These are phyloP conservation scores for Colletotrichum sp. DNA, from an alignment of 2,329 filamentous ascomycete species.

Conservation along the genomic window DNA sequence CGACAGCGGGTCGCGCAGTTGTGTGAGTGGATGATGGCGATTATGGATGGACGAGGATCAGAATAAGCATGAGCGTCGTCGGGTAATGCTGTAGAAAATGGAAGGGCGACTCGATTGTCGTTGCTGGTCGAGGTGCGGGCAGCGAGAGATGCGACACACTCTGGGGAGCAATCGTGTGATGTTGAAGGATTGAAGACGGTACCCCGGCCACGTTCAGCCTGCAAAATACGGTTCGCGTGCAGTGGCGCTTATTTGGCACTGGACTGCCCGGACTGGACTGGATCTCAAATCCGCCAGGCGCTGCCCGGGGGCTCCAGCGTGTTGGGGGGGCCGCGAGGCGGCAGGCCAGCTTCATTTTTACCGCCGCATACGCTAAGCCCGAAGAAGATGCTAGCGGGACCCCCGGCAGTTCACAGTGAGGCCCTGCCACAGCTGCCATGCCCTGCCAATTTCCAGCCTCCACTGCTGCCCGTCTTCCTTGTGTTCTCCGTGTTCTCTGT, in stretches of 20 bases:
- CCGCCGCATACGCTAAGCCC: conserved; percentile 11
- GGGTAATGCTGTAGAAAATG: not conserved
- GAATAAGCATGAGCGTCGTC: not conserved
- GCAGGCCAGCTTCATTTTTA: not conserved
- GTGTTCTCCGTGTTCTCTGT: not conserved
- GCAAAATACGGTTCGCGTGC: conserved; percentile 23
- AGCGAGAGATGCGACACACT: conserved; percentile 14
- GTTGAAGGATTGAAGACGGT: conserved; percentile 25
- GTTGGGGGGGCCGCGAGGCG: not conserved
- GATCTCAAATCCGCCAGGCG: conserved; percentile 8
- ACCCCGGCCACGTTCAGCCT: conserved; percentile 19
- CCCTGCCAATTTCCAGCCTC: not conserved
- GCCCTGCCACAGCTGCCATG: not conserved
- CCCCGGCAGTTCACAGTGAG: conserved; percentile 12
- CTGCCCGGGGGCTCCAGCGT: not conserved
- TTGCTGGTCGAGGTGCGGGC: not conserved
- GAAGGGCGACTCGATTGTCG: not conserved
- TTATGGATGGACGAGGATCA: not conserved
- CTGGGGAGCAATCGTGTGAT: conserved; percentile 17
- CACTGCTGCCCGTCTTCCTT: not conserved
- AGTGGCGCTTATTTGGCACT: conserved; percentile 18
- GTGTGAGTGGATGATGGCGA: not conserved
- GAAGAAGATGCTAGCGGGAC: not conserved
- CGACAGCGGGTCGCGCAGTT: conserved; percentile 9
- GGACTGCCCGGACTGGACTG: not conserved